Conservation (phyloP, 2,329 filamentous ascomycete genomes). For the Fusarium siculi region DNA sequence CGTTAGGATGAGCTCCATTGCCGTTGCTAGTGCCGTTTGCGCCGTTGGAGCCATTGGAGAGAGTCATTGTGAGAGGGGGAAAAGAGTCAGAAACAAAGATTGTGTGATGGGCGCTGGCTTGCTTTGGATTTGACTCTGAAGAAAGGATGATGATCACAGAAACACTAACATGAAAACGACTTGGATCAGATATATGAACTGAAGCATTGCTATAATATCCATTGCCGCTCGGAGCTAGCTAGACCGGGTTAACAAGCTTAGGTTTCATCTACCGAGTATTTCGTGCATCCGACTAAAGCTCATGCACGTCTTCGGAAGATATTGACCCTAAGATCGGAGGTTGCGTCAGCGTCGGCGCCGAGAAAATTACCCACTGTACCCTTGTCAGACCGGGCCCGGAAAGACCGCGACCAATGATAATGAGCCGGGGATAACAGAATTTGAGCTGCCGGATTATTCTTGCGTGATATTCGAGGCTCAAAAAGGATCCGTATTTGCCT, state of each 20-base stretch:
- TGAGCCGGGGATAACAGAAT: not conserved
- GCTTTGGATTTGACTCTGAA: not conserved
- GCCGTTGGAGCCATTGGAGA: constrained; percentile 2
- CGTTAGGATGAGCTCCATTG: not conserved
- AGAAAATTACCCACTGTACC: not conserved
- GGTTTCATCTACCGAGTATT: not conserved
- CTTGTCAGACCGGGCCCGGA: not conserved
- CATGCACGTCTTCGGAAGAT: not conserved
- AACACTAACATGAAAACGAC: not conserved
- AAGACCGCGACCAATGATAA: not conserved
- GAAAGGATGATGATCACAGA: not conserved
- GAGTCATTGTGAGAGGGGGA: not conserved
- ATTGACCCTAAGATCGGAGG: not conserved
- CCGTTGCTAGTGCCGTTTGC: not conserved
- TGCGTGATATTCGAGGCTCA: not conserved
- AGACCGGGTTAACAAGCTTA: not conserved
- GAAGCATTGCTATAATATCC: not conserved
- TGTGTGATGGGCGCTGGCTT: not conserved
- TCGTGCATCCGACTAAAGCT: not conserved
- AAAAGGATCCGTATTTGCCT: not conserved
- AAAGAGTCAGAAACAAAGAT: not conserved
- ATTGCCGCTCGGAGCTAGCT: not conserved
- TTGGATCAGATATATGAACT: not conserved
- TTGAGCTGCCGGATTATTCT: not conserved
- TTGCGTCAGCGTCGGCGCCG: not conserved